Percentiles rank a stretch among this genome's conserved stretches.
Conservation (phyloP, 306 rosid genomes). For the Gastrolobium bilobum region DNA sequence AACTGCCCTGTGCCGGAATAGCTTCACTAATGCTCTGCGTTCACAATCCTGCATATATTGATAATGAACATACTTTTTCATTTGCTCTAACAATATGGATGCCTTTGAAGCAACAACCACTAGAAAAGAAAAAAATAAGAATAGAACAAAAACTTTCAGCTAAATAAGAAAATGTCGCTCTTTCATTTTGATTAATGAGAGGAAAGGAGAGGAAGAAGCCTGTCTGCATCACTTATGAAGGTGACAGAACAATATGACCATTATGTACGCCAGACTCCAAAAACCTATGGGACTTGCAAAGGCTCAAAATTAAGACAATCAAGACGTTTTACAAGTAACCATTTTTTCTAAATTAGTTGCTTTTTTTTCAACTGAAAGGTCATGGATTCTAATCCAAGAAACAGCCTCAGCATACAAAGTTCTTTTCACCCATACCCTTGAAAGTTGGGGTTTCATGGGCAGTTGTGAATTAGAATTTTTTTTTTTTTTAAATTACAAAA, state of each 20-base stretch:
- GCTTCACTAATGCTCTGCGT: slow-evolving; percentile 86
- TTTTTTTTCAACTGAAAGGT: too few relatives aligned
- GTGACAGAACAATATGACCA: background rate
- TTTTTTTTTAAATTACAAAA: slow-evolving; percentile 3
- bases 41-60: slow-evolving; percentile 81
- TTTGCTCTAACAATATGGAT: background rate
- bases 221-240: slow-evolving; percentile 23
- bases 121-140: background rate
- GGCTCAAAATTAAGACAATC: background rate
- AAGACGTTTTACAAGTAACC: slow-evolving; percentile 6
- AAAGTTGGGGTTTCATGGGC: too few relatives aligned
- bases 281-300: background rate
- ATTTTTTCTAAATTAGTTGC: background rate
- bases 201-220: slow-evolving; percentile 9
- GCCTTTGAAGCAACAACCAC: slow-evolving; percentile 13
- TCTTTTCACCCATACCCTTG: too few relatives aligned
- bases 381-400: too few relatives aligned
- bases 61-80: slow-evolving; percentile 22
- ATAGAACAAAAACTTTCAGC: background rate
- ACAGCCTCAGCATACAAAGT: too few relatives aligned
- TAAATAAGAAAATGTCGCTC: background rate
- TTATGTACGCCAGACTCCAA: background rate
- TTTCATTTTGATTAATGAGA: background rate
- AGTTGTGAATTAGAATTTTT: too few relatives aligned
- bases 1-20: slow-evolving; percentile 75